phyloP scores from a whole-genome alignment of 2,329 filamentous ascomycete genomes.

The Endothia cerciana region DNA sequence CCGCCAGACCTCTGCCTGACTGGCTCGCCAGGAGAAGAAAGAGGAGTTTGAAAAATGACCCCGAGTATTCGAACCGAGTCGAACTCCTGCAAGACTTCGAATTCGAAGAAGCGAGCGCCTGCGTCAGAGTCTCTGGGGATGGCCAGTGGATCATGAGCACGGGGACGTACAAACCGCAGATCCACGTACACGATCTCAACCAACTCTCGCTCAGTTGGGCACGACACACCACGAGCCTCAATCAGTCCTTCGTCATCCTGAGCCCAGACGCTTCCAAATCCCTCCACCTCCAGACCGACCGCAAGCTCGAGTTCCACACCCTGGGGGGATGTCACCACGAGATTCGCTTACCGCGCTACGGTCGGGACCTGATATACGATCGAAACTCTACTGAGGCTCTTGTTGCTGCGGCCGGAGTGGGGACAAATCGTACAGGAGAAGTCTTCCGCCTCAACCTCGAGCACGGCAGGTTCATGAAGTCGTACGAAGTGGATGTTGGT shows the following conservation, averaged over 20 bases:
- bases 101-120: slow-evolving; percentile 93
- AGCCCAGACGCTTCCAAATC: slow-evolving; percentile 94
- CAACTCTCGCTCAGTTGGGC: slow-evolving; percentile 93
- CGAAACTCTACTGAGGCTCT: slow-evolving; percentile 81
- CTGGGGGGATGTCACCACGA: slow-evolving; percentile 85
- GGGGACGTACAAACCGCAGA: slow-evolving; percentile 75
- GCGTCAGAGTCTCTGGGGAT: slow-evolving; percentile 89
- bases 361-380: slow-evolving; percentile 86
- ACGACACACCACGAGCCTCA: slow-evolving; percentile 88
- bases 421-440: slow-evolving; percentile 83
- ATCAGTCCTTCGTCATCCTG: slow-evolving; percentile 87
- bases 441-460: slow-evolving; percentile 93
- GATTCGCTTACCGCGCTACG: slow-evolving; percentile 89
- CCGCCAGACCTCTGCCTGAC: slow-evolving; percentile 85
- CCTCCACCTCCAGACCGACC: slow-evolving; percentile 88
- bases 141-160: slow-evolving; percentile 98
- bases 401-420: slow-evolving; percentile 85
- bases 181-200: slow-evolving; percentile 93
- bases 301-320: slow-evolving; percentile 91
- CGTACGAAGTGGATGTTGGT: slow-evolving; percentile 89
- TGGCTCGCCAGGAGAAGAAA: slow-evolving; percentile 93
- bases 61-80: slow-evolving; percentile 90
- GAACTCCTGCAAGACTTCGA: slow-evolving; percentile 97
- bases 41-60: slow-evolving; percentile 86
- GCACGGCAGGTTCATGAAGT: slow-evolving; percentile 89